phyloP scores from a whole-genome alignment of 306 rosid genomes.

The Citrullus colocynthis region DNA sequence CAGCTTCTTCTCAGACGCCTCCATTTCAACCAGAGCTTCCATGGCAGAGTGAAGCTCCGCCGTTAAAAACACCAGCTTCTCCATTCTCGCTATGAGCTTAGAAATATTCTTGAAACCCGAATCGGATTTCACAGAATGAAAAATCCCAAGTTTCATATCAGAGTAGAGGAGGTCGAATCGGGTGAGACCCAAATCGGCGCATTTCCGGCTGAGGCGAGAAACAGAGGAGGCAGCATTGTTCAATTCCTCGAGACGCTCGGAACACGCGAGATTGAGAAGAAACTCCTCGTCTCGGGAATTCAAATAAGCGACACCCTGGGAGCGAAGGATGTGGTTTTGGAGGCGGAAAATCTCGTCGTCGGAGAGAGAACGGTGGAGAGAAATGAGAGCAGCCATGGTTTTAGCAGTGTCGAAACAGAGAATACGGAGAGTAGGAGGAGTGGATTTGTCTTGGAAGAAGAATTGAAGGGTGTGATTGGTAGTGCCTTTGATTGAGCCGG shows the following conservation, averaged over 20 bases:
- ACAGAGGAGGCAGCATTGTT: conserved; percentile 31
- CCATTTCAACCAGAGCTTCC: conserved; percentile 35
- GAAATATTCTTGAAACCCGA: conserved; percentile 10
- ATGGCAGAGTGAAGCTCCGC: conserved; percentile 24
- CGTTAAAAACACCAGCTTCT: conserved; percentile 25
- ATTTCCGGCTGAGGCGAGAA: conserved; percentile 24
- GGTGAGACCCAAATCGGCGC: conserved; percentile 15
- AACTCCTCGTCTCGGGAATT: conserved; percentile 35
- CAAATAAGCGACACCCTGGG: conserved; percentile 31
- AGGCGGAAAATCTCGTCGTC: conserved; percentile 33
- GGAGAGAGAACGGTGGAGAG: conserved; percentile 44
- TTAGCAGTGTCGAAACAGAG: conserved; percentile 55
- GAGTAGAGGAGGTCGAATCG: conserved; percentile 22
- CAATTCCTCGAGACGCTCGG: conserved; percentile 54
- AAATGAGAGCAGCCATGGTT: conserved; percentile 45
- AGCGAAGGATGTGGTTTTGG: conserved; percentile 12
- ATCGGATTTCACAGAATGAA: conserved; percentile 14
- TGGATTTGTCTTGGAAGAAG: conserved; percentile 15
- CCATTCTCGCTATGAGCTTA: conserved; percentile 25
- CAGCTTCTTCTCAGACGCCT: conserved; percentile 31
- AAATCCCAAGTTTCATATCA: conserved; percentile 18
- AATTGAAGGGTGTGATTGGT: neutral
- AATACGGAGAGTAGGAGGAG: conserved; percentile 29
- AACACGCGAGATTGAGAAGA: conserved; percentile 50
- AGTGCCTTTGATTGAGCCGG: neutral